Conservation (phyloP, 2,329 filamentous ascomycete genomes). For the Pseudogymnoascus destructans region DNA sequence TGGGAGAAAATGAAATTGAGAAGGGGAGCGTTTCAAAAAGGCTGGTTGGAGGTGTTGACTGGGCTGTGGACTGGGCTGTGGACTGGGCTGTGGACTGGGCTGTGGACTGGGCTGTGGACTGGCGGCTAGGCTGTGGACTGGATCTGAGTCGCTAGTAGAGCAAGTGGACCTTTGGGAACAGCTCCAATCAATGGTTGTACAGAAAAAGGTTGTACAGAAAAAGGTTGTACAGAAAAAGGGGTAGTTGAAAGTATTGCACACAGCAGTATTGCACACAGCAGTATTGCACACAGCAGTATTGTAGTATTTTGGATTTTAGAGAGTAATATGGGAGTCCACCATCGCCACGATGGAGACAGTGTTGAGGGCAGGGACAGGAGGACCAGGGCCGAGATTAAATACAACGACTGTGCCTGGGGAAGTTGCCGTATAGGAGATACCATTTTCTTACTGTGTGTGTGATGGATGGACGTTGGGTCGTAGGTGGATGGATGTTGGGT, state of each 20-base stretch:
- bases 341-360: not conserved
- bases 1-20: slow-evolving; percentile 5
- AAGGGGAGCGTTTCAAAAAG: slow-evolving; percentile 4
- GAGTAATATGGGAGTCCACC: not conserved
- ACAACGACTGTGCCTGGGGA: not conserved
- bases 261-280: not conserved
- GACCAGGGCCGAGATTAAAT: not conserved
- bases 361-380: not conserved
- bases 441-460: not conserved
- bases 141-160: not conserved
- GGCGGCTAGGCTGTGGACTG: not conserved
- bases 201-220: too few species aligned
- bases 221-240: not conserved
- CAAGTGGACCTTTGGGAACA: not conserved
- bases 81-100: not conserved
- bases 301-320: too few species aligned
- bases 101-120: not conserved
- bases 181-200: too few species aligned
- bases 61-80: not conserved
- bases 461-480: not conserved
- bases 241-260: too few species aligned
- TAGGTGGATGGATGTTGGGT: not conserved
- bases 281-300: too few species aligned
- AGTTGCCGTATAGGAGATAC: not conserved
- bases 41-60: not conserved